These are phyloP conservation scores for Cyberlindnera sargentensis DNA, from an alignment of 805 yeast species.

Conservation along the genomic window DNA sequence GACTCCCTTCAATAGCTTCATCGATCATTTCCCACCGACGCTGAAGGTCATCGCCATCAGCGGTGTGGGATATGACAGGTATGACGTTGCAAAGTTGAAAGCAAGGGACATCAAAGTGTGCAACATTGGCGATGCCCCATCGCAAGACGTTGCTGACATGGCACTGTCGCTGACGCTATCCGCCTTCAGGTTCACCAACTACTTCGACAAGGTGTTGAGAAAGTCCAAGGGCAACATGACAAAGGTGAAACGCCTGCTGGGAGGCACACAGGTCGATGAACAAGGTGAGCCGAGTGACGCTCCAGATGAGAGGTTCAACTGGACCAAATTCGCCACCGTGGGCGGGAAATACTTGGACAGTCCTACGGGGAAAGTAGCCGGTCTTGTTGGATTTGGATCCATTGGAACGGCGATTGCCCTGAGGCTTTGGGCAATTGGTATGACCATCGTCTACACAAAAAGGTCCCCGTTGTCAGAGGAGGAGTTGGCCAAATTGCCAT, in stretches of 20 bases:
- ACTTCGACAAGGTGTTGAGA: constrained; percentile 36
- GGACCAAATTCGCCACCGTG: constrained; percentile 35
- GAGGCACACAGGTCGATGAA: constrained; percentile 25
- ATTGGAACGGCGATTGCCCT: constrained; percentile 60
- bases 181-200: constrained; percentile 49
- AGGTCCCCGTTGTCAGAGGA: constrained; percentile 36
- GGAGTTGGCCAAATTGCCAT: constrained; percentile 34
- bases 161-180: constrained; percentile 52
- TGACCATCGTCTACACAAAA: constrained; percentile 56
- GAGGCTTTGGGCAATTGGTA: constrained; percentile 49
- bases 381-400: constrained; percentile 67
- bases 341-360: constrained; percentile 40
- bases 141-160: constrained; percentile 65
- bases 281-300: constrained; percentile 23
- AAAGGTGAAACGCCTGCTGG: constrained; percentile 32
- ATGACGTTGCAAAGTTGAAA: constrained; percentile 37
- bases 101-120: constrained; percentile 47
- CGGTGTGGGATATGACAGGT: constrained; percentile 55
- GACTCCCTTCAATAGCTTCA: constrained; percentile 37
- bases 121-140: constrained; percentile 52
- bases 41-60: constrained; percentile 46
- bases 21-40: constrained; percentile 37
- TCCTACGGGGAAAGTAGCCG: constrained; percentile 50
- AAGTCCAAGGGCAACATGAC: constrained; percentile 33
- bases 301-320: constrained; percentile 29